phyloP scores from a whole-genome alignment of 805 yeast genomes.

The Blastobotrys robertii region DNA sequence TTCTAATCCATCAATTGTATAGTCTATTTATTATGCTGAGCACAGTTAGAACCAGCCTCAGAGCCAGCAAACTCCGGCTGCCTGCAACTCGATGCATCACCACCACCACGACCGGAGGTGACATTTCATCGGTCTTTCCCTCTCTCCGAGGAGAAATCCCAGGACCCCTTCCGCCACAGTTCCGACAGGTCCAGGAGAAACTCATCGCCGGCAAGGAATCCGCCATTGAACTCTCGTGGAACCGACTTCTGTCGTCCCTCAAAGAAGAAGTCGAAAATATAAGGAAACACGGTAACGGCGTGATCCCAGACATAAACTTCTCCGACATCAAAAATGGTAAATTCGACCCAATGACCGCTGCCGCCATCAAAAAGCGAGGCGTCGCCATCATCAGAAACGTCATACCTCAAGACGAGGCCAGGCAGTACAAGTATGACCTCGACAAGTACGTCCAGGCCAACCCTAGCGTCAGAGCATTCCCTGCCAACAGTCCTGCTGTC shows the following conservation, averaged over 20 bases:
- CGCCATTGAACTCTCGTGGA: conserved; percentile 3
- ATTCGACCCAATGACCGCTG: conserved; percentile 1
- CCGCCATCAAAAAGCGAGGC: conserved; percentile 19
- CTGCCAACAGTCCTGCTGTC: conserved; percentile 19
- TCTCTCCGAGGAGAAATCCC: conserved; percentile 10
- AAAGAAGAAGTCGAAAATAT: conserved; percentile 6
- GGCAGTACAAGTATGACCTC: conserved; percentile 18
- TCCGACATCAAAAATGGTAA: conserved; percentile 1
- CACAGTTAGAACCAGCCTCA: no score
- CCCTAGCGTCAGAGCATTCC: conserved; percentile 22
- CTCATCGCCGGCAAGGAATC: conserved; percentile 3
- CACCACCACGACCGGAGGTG: conserved; percentile 1
- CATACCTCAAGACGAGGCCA: conserved; percentile 22
- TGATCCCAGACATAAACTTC: conserved; percentile 8
- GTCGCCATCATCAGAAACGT: conserved; percentile 28
- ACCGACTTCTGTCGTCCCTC: conserved; percentile 3
- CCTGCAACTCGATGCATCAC: no score
- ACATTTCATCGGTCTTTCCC: conserved; percentile 15
- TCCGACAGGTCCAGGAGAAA: conserved; percentile 7
- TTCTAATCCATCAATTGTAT: no score
- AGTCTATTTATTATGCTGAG: no score
- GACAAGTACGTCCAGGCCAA: conserved; percentile 23
- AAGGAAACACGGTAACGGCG: conserved; percentile 1
- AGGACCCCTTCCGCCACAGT: conserved; percentile 7
- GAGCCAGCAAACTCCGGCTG: no score